These are phyloP conservation scores for Suhomyces canberraensis DNA, from an alignment of 805 yeast species.

Conservation along the genomic window DNA sequence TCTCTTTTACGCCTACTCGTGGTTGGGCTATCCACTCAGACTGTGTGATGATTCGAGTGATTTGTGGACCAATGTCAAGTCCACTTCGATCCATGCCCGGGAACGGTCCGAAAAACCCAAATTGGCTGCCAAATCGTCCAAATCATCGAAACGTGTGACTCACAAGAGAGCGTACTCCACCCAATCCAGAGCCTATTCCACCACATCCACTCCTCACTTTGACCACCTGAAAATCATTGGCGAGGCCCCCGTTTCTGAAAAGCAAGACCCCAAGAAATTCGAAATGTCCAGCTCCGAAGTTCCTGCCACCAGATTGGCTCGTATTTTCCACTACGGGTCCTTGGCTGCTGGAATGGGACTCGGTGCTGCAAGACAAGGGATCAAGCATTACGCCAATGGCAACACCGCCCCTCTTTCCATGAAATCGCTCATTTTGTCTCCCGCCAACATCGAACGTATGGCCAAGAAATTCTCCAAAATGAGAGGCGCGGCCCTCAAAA, in stretches of 20 bases:
- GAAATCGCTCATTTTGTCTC: constrained; percentile 64
- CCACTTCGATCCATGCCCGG: constrained; percentile 8
- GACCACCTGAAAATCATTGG: constrained; percentile 5
- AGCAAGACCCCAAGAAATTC: constrained; percentile 4
- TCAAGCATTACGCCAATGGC: constrained; percentile 63
- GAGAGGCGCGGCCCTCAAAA: constrained; percentile 98
- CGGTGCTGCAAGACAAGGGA: constrained; percentile 76
- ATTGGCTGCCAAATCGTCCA: constrained; percentile 1
- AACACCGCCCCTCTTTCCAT: constrained; percentile 43
- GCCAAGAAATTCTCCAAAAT: constrained; percentile 85
- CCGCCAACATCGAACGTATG: constrained; percentile 81
- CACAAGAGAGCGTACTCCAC: constrained; percentile 6
- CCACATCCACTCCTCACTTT: constrained; percentile 4
- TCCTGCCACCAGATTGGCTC: constrained; percentile 81
- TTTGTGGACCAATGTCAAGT: constrained; percentile 22
- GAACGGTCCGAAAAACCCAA: neutral
- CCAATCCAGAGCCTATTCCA: constrained; percentile 2
- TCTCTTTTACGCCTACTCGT: constrained; percentile 19
- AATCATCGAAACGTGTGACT: neutral
- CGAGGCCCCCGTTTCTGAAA: constrained; percentile 5
- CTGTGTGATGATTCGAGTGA: constrained; percentile 15
- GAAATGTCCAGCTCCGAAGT: constrained; percentile 54
- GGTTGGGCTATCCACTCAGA: constrained; percentile 18
- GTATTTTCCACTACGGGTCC: constrained; percentile 89
- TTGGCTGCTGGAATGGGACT: constrained; percentile 89